Percentiles rank a stretch among this genome's conserved stretches.
phyloP scores from a whole-genome alignment of 371 early-diverging fungal genomes.

The Blakeslea trispora region DNA sequence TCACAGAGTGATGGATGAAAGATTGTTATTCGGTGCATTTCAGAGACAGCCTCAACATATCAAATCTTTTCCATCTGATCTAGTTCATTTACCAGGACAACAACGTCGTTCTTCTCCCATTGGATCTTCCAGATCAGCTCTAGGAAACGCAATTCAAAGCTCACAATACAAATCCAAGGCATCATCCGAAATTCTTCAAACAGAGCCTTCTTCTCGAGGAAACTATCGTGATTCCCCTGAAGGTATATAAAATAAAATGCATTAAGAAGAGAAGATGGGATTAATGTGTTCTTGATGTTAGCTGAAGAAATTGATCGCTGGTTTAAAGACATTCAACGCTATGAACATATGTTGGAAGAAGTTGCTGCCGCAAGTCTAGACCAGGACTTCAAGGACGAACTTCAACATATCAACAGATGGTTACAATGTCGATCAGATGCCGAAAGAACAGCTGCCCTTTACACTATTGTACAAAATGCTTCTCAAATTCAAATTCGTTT shows the following conservation, averaged over 20 bases:
- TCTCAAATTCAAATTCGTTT: constrained; percentile 93
- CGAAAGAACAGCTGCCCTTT: constrained; percentile 91
- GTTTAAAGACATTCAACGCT: constrained; percentile 91
- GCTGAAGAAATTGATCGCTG: constrained; percentile 87
- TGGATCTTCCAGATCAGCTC: background rate
- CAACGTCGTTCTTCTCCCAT: background rate
- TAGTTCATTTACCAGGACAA: constrained; percentile 12
- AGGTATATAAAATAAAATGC: constrained; percentile 28
- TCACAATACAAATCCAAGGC: constrained; percentile 17
- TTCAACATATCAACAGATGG: constrained; percentile 94
- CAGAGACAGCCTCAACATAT: constrained; percentile 25
- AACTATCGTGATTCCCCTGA: constrained; percentile 31
- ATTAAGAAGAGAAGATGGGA: constrained; percentile 2
- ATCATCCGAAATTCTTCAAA: constrained; percentile 38
- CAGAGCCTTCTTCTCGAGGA: constrained; percentile 19
- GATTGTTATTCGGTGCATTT: constrained; percentile 32
- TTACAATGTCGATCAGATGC: constrained; percentile 88
- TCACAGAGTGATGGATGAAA: constrained; percentile 39
- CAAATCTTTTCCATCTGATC: constrained; percentile 7
- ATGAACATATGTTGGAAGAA: constrained; percentile 93
- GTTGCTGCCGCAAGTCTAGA: constrained; percentile 92
- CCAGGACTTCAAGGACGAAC: constrained; percentile 91
- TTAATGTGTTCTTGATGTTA: constrained; percentile 16
- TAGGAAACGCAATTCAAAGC: background rate
- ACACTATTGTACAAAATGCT: constrained; percentile 87